A percentile compares a stretch with the other conserved stretches of the same genome.
phyloP scores from a whole-genome alignment of 192 early-diverging fungal genomes.

The Lobosporangium transversale region DNA sequence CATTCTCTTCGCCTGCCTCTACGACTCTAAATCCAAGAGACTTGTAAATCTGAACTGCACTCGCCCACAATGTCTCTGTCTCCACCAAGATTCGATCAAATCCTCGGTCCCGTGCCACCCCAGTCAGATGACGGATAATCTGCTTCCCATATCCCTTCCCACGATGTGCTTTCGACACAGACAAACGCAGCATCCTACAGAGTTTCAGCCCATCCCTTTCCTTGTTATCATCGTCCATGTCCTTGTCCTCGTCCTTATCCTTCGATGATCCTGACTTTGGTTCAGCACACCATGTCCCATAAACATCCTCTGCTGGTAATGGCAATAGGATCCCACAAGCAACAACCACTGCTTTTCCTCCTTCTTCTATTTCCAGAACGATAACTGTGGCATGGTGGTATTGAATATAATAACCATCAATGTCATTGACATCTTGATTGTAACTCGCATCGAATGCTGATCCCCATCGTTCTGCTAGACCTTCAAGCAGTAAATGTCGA shows the following conservation, averaged over 20 bases:
- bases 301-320: constrained; percentile 36
- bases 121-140: constrained; percentile 18
- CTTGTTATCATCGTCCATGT: too few species aligned
- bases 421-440: constrained; percentile 40
- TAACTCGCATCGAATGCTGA: constrained; percentile 24
- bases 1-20: constrained; percentile 10
- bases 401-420: constrained; percentile 31
- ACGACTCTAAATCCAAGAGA: constrained; percentile 19
- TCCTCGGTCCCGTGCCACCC: constrained; percentile 3
- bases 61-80: constrained; percentile 27
- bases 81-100: constrained; percentile 39
- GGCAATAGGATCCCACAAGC: constrained; percentile 45
- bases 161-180: constrained; percentile 15
- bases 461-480: constrained; percentile 39
- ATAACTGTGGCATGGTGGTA: constrained; percentile 20
- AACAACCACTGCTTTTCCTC: background rate
- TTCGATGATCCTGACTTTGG: background rate
- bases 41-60: constrained; percentile 36
- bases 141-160: constrained; percentile 34
- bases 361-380: constrained; percentile 8
- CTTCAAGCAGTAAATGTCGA: constrained; percentile 23
- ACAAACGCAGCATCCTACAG: constrained; percentile 44
- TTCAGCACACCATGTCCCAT: constrained; percentile 32
- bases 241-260: background rate
- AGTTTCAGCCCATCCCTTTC: too few species aligned